Percentiles rank a stretch among this genome's conserved stretches.
Evolutionary conservation across 768 basidiomycete species (phyloP).

Genomic region (Rhodotorula diobovata): DNA sequence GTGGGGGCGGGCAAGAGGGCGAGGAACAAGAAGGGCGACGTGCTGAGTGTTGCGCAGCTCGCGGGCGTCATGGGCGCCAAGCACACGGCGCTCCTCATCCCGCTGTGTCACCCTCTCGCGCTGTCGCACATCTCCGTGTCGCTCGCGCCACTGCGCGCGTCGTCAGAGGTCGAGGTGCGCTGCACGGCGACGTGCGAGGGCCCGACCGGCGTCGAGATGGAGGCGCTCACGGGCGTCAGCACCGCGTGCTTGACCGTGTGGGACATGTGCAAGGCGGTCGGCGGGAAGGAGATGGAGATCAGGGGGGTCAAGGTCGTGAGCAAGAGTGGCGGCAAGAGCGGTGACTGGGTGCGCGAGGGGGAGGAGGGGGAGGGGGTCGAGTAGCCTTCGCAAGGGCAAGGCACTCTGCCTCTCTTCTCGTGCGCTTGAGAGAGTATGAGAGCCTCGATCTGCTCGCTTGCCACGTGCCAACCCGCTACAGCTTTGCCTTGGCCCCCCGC

Average conservation of each 20-base stretch:
- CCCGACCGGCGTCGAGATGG: conserved; percentile 88
- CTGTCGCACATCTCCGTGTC: conserved; percentile 66
- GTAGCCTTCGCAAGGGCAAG: background rate
- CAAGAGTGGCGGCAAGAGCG: conserved; percentile 72
- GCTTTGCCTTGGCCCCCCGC: conserved; percentile 17
- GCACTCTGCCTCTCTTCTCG: background rate
- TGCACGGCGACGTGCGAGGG: conserved; percentile 68
- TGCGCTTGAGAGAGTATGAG: background rate
- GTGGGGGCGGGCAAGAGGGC: background rate
- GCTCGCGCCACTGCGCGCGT: conserved; percentile 51
- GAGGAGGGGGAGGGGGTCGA: background rate
- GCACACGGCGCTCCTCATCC: conserved; percentile 74
- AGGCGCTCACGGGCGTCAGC: conserved; percentile 79
- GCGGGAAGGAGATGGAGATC: conserved; percentile 81
- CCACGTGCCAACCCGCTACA: background rate
- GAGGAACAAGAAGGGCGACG: conserved; percentile 46
- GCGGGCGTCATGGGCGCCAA: conserved; percentile 86
- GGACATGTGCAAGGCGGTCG: conserved; percentile 90
- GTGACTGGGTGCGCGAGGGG: conserved; percentile 55
- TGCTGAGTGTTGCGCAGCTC: conserved; percentile 56
- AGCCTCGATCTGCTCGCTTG: no score
- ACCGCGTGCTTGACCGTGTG: conserved; percentile 75
- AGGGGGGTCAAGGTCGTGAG: conserved; percentile 59
- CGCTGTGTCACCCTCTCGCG: conserved; percentile 77
- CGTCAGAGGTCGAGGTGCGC: conserved; percentile 48